Conservation (phyloP, 129 eudicot species). For the Flaveria robusta region DNA sequence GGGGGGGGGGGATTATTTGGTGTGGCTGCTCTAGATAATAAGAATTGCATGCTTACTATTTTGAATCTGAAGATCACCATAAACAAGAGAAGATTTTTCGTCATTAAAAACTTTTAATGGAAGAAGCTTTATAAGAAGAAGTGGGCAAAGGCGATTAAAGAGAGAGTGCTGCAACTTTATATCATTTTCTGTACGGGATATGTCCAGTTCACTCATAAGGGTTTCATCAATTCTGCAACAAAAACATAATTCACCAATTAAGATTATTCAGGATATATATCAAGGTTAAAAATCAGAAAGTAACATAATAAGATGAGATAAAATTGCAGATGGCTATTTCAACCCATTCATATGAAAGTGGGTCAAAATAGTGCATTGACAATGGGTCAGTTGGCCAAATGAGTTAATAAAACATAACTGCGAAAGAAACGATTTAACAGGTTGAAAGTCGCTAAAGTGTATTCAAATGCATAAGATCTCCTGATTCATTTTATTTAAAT, state of each 20-base stretch:
- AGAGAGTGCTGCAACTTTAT: conserved; percentile 44
- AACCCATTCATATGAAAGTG: neutral
- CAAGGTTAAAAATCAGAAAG: neutral
- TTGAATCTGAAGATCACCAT: conserved; percentile 50
- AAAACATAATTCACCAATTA: neutral
- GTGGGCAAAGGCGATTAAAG: conserved; percentile 78
- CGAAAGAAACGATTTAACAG: neutral
- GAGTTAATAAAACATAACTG: neutral
- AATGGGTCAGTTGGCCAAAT: neutral
- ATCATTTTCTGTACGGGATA: conserved; percentile 35
- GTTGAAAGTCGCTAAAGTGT: neutral
- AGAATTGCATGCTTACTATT: conserved; percentile 30
- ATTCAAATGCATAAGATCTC: conserved; percentile 8
- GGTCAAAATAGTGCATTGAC: neutral
- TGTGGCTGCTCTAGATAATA: neutral
- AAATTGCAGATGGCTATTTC: neutral
- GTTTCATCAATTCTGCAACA: conserved; percentile 42
- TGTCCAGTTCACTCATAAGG: conserved; percentile 35
- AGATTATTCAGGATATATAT: neutral
- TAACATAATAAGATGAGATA: conserved; percentile 1
- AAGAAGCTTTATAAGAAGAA: conserved; percentile 74
- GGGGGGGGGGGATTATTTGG: neutral
- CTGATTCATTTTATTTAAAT: neutral
- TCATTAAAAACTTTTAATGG: conserved; percentile 73
- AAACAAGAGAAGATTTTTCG: conserved; percentile 55